Conservation (phyloP, 352 stramenopile species). For the Blastocystis sp. region DNA sequence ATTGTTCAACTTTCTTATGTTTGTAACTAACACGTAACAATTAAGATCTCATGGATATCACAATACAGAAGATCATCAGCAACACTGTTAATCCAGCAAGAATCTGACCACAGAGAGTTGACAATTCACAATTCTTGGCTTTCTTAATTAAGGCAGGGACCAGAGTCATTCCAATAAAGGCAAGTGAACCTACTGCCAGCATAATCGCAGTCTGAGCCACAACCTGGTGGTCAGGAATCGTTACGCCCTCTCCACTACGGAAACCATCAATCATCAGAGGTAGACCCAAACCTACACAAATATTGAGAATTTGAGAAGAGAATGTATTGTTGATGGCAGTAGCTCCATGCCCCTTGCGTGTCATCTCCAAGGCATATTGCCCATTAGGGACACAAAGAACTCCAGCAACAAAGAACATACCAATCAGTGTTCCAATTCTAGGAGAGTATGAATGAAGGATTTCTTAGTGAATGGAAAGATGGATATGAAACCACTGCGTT, state of each 20-base stretch:
- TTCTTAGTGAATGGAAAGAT: not conserved
- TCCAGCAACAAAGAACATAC: not conserved
- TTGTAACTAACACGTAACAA: slow-evolving; percentile 8
- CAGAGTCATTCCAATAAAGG: slow-evolving; percentile 24
- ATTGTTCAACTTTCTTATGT: not conserved
- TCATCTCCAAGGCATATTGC: slow-evolving; percentile 12
- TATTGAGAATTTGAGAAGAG: not conserved
- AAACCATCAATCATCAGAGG: not conserved
- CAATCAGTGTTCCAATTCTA: slow-evolving; percentile 1
- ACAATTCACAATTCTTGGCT: not conserved
- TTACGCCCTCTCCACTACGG: not conserved
- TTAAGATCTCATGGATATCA: slow-evolving; percentile 4
- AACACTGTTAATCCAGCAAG: not conserved
- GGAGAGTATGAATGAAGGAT: not conserved
- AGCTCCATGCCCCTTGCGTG: not conserved
- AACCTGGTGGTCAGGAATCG: not conserved
- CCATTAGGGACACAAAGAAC: not conserved
- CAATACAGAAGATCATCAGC: not conserved
- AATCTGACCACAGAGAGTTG: slow-evolving; percentile 5
- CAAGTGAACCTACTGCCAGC: not conserved
- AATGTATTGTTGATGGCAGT: slow-evolving; percentile 36
- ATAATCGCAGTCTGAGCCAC: not conserved
- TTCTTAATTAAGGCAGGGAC: not conserved
- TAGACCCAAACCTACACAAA: slow-evolving; percentile 8
- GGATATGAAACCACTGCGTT: not conserved